A percentile compares a stretch with the other conserved stretches of the same genome.
Conservation (phyloP, 192 early-diverging fungal species). For the Chytriomyces sp. region DNA sequence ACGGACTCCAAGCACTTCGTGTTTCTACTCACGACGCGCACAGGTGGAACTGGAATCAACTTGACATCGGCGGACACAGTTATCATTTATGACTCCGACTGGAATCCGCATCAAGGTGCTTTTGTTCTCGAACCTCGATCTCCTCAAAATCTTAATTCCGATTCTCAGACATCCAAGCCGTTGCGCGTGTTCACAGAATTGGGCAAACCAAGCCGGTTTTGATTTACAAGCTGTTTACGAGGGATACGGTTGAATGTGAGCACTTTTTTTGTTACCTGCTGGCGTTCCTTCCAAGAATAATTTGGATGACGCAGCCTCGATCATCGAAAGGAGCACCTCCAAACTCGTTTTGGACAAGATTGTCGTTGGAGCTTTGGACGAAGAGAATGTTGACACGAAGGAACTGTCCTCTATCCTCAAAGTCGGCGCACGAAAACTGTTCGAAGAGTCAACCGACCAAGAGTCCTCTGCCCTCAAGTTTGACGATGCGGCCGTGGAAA, state of each 20-base stretch:
- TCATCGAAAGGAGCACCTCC: constrained; percentile 71
- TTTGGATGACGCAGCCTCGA: constrained; percentile 51
- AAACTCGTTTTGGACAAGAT: constrained; percentile 78
- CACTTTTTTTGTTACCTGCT: not conserved
- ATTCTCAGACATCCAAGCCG: constrained; percentile 76
- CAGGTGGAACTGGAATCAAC: constrained; percentile 77
- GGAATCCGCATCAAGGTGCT: constrained; percentile 33
- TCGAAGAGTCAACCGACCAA: constrained; percentile 56
- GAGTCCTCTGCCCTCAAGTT: constrained; percentile 45
- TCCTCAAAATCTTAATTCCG: too few relatives aligned
- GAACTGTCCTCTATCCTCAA: constrained; percentile 69
- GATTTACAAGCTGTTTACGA: constrained; percentile 67
- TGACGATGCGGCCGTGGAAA: constrained; percentile 60
- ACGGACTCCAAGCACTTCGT: constrained; percentile 61
- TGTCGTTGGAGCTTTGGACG: constrained; percentile 73
- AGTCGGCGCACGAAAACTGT: constrained; percentile 71
- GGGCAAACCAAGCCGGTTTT: constrained; percentile 70
- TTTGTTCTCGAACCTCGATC: too few relatives aligned
- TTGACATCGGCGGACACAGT: constrained; percentile 73
- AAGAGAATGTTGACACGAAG: constrained; percentile 50
- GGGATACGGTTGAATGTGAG: constrained; percentile 62
- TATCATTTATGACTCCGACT: constrained; percentile 64
- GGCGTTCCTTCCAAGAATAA: not conserved
- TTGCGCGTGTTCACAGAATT: constrained; percentile 73
- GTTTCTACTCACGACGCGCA: constrained; percentile 72